Percentiles rank a stretch among this genome's conserved stretches.
phyloP scores from a whole-genome alignment of 1,284 basidiomycete genomes.

The Pseudozyma sp. region DNA sequence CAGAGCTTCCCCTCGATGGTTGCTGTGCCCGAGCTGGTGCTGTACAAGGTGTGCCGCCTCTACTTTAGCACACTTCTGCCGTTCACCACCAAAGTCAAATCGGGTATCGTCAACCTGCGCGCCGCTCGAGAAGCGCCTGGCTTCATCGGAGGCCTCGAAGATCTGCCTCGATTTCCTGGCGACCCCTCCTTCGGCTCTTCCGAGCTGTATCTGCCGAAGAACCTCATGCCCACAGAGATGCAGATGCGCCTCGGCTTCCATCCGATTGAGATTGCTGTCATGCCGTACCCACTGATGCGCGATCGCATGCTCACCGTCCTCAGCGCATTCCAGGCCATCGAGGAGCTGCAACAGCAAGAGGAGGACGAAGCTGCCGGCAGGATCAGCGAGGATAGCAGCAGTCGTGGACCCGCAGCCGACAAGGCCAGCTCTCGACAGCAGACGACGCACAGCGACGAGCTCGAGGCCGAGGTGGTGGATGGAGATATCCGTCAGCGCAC shows the following conservation, averaged over 20 bases:
- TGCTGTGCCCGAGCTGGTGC: conserved; percentile 45
- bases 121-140: conserved; percentile 31
- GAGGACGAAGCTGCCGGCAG: conserved; percentile 25
- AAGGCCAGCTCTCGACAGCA: background rate
- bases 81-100: conserved; percentile 48
- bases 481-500: conserved; percentile 40
- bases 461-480: conserved; percentile 16
- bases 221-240: conserved; percentile 51
- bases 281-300: conserved; percentile 47
- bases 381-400: conserved; percentile 22
- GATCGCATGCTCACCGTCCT: conserved; percentile 45
- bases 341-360: conserved; percentile 29
- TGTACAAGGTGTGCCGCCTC: conserved; percentile 53
- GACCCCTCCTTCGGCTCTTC: conserved; percentile 21
- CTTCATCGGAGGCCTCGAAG: conserved; percentile 35
- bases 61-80: conserved; percentile 52
- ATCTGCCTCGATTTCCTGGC: conserved; percentile 46
- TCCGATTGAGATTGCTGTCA: conserved; percentile 46
- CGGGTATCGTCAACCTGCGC: conserved; percentile 50
- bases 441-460: background rate
- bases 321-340: conserved; percentile 44
- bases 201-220: conserved; percentile 41
- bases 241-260: conserved; percentile 52
- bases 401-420: background rate
- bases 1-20: conserved; percentile 49